These are phyloP conservation scores for Thelonectria blattea DNA, from an alignment of 2,329 filamentous ascomycete species.

Conservation along the genomic window DNA sequence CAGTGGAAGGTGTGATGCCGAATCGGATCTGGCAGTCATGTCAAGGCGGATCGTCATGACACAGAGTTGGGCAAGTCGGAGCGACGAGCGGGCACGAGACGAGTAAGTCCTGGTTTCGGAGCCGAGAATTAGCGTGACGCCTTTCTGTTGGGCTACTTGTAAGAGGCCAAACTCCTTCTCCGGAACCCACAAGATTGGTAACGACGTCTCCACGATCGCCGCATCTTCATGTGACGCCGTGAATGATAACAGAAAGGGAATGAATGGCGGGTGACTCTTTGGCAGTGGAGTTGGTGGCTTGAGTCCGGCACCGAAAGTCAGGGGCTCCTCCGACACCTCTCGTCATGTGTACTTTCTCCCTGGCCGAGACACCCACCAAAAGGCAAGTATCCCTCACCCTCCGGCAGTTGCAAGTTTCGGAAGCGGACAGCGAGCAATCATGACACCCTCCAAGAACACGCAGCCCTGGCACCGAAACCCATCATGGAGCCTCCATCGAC, in stretches of 20 bases:
- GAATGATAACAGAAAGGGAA: background rate
- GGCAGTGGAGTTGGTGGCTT: background rate
- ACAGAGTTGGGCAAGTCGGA: constrained; percentile 8
- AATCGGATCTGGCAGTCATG: background rate
- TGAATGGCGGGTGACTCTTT: background rate
- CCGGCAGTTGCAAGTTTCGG: background rate
- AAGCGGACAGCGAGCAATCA: constrained; percentile 8
- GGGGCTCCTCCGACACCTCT: background rate
- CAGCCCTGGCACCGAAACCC: background rate
- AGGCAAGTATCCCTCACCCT: background rate
- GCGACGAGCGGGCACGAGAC: constrained; percentile 4
- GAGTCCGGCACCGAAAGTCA: constrained; percentile 2
- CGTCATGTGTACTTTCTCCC: background rate
- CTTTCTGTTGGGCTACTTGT: too few species aligned
- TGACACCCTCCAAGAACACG: constrained; percentile 2
- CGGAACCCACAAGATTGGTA: too few species aligned
- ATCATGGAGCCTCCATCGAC: background rate
- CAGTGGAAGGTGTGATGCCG: background rate
- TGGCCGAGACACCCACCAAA: background rate
- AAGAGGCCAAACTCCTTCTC: too few species aligned
- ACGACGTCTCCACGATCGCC: too few species aligned
- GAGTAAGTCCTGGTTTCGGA: background rate
- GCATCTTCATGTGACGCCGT: background rate
- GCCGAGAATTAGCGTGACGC: background rate
- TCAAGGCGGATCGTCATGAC: constrained; percentile 4